Evolutionary conservation across 345 rosid genomes (phyloP).

Genomic region (Lepidium didymum): DNA sequence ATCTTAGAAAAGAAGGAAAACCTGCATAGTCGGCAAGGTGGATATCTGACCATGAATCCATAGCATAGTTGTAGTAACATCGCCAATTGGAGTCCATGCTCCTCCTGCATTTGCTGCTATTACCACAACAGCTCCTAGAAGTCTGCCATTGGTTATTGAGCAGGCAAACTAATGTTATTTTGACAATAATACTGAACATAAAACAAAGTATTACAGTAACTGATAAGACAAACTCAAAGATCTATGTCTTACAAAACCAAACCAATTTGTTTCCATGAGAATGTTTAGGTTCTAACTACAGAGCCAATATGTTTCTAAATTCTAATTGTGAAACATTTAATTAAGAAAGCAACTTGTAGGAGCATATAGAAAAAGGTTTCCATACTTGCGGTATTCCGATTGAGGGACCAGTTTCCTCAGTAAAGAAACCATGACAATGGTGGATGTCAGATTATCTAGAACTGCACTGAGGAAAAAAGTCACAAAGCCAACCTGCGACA

Average conservation of each 20-base stretch:
- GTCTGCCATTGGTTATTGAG: conserved; percentile 40
- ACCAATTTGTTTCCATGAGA: not conserved
- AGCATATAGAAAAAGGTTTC: conserved; percentile 5
- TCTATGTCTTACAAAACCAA: not conserved
- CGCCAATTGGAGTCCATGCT: conserved; percentile 99
- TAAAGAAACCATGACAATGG: conserved; percentile 93
- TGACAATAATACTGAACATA: not conserved
- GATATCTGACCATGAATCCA: conserved; percentile 98
- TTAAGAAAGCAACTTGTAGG: not conserved
- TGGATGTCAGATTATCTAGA: conserved; percentile 92
- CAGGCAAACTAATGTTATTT: not conserved
- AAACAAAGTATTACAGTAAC: not conserved
- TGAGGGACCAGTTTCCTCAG: conserved; percentile 81
- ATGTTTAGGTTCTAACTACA: not conserved
- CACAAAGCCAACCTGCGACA: conserved; percentile 73
- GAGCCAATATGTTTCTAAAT: not conserved
- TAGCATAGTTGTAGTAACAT: conserved; percentile 96
- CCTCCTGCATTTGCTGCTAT: conserved; percentile 99
- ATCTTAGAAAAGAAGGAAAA: conserved; percentile 22
- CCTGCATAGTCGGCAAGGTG: conserved; percentile 86
- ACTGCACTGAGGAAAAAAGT: conserved; percentile 89
- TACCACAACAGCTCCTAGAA: conserved; percentile 90
- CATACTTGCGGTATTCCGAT: conserved; percentile 94
- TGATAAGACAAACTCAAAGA: not conserved
- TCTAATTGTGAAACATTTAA: not conserved